phyloP scores from a whole-genome alignment of 441 rosid species.

The Oxalis stricta region DNA sequence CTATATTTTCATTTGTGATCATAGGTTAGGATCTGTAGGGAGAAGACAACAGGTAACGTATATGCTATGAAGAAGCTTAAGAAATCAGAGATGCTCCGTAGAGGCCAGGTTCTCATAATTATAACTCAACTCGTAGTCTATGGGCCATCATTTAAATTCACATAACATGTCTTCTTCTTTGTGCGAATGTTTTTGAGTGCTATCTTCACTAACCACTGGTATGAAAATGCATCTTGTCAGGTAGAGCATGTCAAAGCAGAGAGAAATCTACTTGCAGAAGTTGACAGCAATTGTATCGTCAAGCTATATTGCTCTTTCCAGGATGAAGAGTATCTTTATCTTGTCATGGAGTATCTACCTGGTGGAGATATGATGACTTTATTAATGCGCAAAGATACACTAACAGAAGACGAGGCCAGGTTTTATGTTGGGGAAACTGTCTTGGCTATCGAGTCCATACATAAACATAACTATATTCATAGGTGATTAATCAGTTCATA shows the following conservation, averaged over 20 bases:
- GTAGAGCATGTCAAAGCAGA: conserved; percentile 20
- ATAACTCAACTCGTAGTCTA: too few relatives aligned
- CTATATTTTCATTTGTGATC: too few relatives aligned
- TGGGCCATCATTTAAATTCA: too few relatives aligned
- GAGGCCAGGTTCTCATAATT: conserved; percentile 22
- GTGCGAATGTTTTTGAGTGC: not conserved
- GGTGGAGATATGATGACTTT: conserved; percentile 22
- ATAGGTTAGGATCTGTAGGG: conserved; percentile 17
- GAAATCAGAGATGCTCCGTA: conserved; percentile 19
- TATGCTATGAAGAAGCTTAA: conserved; percentile 20
- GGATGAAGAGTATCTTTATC: conserved; percentile 17
- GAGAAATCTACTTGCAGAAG: conserved; percentile 18
- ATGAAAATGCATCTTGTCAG: conserved; percentile 6
- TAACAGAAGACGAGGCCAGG: conserved; percentile 17
- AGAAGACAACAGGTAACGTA: conserved; percentile 14
- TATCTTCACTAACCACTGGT: conserved; percentile 1
- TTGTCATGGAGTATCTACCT: conserved; percentile 19
- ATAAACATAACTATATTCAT: conserved; percentile 17
- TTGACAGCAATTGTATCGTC: conserved; percentile 19
- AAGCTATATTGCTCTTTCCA: conserved; percentile 19
- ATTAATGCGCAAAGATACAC: conserved; percentile 15
- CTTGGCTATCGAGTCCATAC: conserved; percentile 18
- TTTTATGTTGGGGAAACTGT: conserved; percentile 18
- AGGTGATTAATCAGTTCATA: conserved; percentile 2
- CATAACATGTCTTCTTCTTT: too few relatives aligned